Evolutionary conservation across 148 eudicot genomes (phyloP), one percentile per base, ranked within the genome.

Genomic region (Cornus controversa): DNA sequence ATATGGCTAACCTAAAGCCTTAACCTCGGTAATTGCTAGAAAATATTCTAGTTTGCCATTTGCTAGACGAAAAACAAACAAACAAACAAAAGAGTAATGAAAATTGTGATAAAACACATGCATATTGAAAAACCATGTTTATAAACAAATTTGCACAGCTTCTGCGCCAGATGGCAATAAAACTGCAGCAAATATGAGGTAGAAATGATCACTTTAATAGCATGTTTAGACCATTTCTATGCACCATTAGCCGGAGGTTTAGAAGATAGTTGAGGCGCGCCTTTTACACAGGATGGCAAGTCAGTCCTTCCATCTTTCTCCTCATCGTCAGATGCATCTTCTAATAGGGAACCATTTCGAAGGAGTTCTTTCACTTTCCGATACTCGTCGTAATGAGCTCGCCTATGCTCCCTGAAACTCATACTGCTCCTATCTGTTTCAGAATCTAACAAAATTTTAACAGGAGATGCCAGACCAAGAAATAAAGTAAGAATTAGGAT

Each of bases 381-480:
- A 75, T 89, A 95, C 85, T 93, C 98, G 26, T 95, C 92, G 73
- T 95, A 95, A 75, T 95, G 98, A 37, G 86, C 96, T 80, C 88
- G 87, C 74, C 98, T 86, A 36, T 84, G 97, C 88, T 93, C 97
- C 87, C 85, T 89, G 81, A 94, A 94, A 70, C 86, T 88, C 76
- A n/a, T 27, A 25, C 40, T 57, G 66, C 83, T 86, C 84, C 80
- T 82, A 66, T 84, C 91, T 34, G 90, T 81, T 54, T 81, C 90
- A 68, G 88, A 74, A 82, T 81, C 92, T 83, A 74, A 62, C 60
- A 60, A 60, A 24, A 53, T 37, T 63, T 84, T 66, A 36, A 40
- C 70, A 71, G 29, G 26, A 29, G 27, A 63, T 20, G 22, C 24
- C 18, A 22, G 24, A 60, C 10, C 3, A 60, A 54, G 62, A 54